Base-by-base conservation (phyloP, 371 early-diverging fungal genomes). In the Mortierella sp. region DNA sequence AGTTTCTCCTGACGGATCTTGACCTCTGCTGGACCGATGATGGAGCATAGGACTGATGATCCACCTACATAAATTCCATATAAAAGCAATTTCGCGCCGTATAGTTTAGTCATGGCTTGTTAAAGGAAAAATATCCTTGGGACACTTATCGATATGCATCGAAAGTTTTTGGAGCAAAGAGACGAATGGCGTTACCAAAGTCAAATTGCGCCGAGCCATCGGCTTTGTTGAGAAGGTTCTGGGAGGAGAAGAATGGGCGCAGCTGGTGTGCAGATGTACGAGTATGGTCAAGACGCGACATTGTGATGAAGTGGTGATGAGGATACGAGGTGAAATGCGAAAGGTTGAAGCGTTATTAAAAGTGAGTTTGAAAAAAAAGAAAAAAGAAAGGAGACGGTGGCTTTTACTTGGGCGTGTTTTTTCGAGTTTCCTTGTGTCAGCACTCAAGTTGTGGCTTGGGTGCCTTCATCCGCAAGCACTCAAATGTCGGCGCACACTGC, bases 21-120 rank as follows among this genome's bases (percentile, higher is more conserved):
- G 39, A 93, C 94, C 53, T 95, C 95, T 19, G 88, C 84, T 0
- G 98, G 98, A 2, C 98, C 98, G 56, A 90, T 87, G 5, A 97
- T 91, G 1, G 94, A 90, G 44, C 92, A 92, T 27, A 96, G 61
- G 1, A 95, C 93, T 0, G 90, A 82, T 3, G 94, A 90, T 56
- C 85, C 80, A 42, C 89, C 93, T 92, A 66, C 19, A 19, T 4
- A 15, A 9, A 14, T 27, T 6, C 15, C 4, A 30, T 6, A 21
- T n/a, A n/a, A n/a, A n/a, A n/a, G n/a, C n/a, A n/a, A n/a, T n/a
- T n/a, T n/a, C n/a, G n/a, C n/a, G n/a, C n/a, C n/a, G n/a, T n/a
- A n/a, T n/a, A n/a, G n/a, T n/a, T n/a, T n/a, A n/a, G n/a, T n/a
- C n/a, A n/a, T n/a, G n/a, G n/a, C n/a, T n/a, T n/a, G n/a, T n/a